These are phyloP conservation scores for Petasospora rhodanensis DNA, from an alignment of 1,139 yeast species.

Conservation along the genomic window DNA sequence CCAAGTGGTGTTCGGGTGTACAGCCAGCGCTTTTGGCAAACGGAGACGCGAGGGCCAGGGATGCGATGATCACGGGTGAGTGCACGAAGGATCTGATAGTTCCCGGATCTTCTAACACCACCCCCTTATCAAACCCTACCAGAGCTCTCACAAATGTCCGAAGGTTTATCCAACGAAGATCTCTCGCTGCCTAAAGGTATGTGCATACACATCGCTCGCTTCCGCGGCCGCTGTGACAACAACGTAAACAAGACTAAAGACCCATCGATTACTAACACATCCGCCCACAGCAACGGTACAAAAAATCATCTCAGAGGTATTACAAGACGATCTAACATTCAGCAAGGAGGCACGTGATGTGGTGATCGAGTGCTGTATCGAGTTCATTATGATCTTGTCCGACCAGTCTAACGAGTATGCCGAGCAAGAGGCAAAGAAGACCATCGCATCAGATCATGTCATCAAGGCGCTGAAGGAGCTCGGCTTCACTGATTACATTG, in stretches of 20 bases:
- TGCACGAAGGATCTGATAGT: no score
- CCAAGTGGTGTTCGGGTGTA: no score
- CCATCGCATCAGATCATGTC: slow-evolving; percentile 96
- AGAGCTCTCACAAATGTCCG: neutral
- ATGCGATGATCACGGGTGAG: no score
- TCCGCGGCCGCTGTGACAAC: neutral
- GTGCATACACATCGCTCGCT: no score
- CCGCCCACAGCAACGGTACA: slow-evolving; percentile 75
- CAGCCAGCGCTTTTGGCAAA: no score
- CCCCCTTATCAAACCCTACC: slow-evolving; percentile 3
- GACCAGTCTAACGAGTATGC: slow-evolving; percentile 96
- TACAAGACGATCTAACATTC: slow-evolving; percentile 81
- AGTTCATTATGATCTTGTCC: slow-evolving; percentile 89
- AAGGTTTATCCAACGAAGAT: slow-evolving; percentile 28
- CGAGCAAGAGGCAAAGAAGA: slow-evolving; percentile 91
- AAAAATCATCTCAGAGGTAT: slow-evolving; percentile 83
- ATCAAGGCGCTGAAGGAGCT: slow-evolving; percentile 83
- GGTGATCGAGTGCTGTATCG: slow-evolving; percentile 92
- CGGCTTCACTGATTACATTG: slow-evolving; percentile 83
- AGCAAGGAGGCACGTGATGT: slow-evolving; percentile 95
- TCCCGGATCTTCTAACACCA: no score
- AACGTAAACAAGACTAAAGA: no score
- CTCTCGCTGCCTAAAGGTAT: slow-evolving; percentile 30
- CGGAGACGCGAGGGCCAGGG: no score
- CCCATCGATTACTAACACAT: no score